A percentile compares a stretch with the other conserved stretches of the same genome.
Conservation (phyloP, 148 eudicot genomes). For the Rhododendron simsii region DNA sequence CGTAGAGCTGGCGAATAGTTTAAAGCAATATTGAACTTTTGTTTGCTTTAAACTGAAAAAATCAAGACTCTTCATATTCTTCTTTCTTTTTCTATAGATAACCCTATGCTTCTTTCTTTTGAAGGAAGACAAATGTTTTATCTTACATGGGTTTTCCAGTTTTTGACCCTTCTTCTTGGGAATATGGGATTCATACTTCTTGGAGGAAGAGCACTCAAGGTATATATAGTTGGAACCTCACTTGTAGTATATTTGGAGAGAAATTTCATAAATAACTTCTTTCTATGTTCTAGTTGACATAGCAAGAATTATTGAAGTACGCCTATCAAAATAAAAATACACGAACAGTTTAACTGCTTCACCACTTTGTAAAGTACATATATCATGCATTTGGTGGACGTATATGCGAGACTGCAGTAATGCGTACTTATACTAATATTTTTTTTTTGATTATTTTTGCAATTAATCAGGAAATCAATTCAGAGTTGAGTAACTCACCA, state of each 20-base stretch:
- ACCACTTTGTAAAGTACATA: background rate
- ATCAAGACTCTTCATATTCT: background rate
- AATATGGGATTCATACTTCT: constrained; percentile 72
- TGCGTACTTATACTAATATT: background rate
- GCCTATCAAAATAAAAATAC: background rate
- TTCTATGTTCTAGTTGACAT: background rate
- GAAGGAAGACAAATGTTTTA: constrained; percentile 52
- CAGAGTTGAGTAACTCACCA: constrained; percentile 43
- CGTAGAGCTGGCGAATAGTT: background rate
- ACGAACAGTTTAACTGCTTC: background rate
- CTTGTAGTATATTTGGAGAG: background rate
- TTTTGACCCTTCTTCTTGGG: constrained; percentile 32
- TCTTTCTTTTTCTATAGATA: background rate
- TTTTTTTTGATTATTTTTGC: background rate
- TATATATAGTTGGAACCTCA: constrained; percentile 15
- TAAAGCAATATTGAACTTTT: background rate
- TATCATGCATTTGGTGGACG: background rate
- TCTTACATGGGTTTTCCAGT: constrained; percentile 48
- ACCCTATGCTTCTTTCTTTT: background rate
- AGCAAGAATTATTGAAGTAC: background rate
- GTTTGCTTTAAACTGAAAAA: background rate
- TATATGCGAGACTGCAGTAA: background rate
- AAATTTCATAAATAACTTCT: background rate
- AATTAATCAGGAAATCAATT: constrained; percentile 41
- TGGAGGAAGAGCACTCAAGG: constrained; percentile 66